Percentiles rank a stretch among this genome's conserved stretches.
Evolutionary conservation across 139 green algal genomes (phyloP).

Genomic region (Picochlorum sp.): DNA sequence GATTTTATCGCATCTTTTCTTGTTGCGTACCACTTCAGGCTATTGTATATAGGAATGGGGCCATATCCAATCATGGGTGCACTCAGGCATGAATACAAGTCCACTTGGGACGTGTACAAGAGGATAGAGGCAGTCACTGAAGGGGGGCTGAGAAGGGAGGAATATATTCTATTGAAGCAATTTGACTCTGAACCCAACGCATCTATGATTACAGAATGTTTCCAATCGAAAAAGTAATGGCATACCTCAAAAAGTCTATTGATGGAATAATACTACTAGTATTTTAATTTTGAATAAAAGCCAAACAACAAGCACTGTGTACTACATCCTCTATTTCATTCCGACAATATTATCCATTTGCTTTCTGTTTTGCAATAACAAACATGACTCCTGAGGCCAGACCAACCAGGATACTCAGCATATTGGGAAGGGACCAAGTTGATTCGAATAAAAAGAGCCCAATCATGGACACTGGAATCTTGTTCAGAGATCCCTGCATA

Average conservation of each 20-base stretch:
- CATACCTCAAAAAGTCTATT: background rate
- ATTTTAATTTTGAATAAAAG: too few relatives aligned
- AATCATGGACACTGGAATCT: conserved; percentile 80
- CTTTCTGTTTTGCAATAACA: conserved; percentile 34
- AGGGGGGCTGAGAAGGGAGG: conserved; percentile 15
- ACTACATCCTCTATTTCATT: background rate
- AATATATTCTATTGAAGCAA: conserved; percentile 25
- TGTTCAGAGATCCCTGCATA: conserved; percentile 63
- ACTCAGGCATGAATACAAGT: conserved; percentile 33
- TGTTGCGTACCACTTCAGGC: conserved; percentile 44
- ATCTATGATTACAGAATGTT: conserved; percentile 17
- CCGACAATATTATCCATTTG: background rate
- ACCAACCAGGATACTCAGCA: conserved; percentile 67
- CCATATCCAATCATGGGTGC: conserved; percentile 53
- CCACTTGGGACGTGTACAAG: conserved; percentile 37
- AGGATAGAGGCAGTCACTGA: conserved; percentile 18
- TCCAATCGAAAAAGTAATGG: conserved; percentile 3
- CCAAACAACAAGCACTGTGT: too few relatives aligned
- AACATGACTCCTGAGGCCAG: conserved; percentile 65
- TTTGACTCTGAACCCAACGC: conserved; percentile 27
- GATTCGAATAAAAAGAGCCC: conserved; percentile 73
- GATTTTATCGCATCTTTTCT: conserved; percentile 34
- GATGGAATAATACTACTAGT: too few relatives aligned
- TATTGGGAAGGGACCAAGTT: conserved; percentile 58
- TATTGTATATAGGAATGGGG: conserved; percentile 29